Evolutionary conservation across 495 filamentous ascomycete species (phyloP).

Genomic region (Xylaria sp.): DNA sequence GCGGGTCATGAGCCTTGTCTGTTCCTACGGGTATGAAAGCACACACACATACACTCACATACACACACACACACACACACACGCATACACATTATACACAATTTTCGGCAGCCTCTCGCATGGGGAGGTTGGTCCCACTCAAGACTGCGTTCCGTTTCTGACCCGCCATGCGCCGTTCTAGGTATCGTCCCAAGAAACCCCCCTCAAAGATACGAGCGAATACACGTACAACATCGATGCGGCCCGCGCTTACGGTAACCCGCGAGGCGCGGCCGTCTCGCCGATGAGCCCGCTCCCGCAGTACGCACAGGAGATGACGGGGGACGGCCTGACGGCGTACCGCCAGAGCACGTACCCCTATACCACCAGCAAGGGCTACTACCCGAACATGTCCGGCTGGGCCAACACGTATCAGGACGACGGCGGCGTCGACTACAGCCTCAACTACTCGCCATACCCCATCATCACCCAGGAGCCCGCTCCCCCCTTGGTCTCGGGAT

Average conservation of each 20-base stretch:
- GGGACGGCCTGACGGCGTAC: constrained; percentile 42
- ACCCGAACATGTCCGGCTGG: constrained; percentile 46
- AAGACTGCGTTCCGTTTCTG: not conserved
- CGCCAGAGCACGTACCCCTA: constrained; percentile 44
- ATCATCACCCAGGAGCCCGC: constrained; percentile 43
- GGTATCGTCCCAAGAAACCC: constrained; percentile 58
- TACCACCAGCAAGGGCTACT: constrained; percentile 40
- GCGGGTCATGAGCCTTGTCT: constrained; percentile 74
- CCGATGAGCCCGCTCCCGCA: constrained; percentile 31
- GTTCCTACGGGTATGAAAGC: constrained; percentile 72
- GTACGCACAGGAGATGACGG: constrained; percentile 40
- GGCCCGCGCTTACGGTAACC: constrained; percentile 47
- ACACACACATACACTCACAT: not conserved
- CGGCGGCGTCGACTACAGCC: constrained; percentile 46
- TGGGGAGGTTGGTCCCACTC: not conserved
- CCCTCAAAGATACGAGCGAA: constrained; percentile 46
- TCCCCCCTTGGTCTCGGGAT: constrained; percentile 39
- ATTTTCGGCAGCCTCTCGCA: not conserved
- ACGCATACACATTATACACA: not conserved
- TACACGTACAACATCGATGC: constrained; percentile 51
- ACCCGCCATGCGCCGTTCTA: constrained; percentile 36
- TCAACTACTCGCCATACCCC: constrained; percentile 41
- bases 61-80: constrained; percentile 3
- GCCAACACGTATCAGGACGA: constrained; percentile 45
- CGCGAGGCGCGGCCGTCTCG: constrained; percentile 39